These are phyloP conservation scores for Pythium coloratum DNA, from an alignment of 352 stramenopile genomes.

Conservation along the genomic window DNA sequence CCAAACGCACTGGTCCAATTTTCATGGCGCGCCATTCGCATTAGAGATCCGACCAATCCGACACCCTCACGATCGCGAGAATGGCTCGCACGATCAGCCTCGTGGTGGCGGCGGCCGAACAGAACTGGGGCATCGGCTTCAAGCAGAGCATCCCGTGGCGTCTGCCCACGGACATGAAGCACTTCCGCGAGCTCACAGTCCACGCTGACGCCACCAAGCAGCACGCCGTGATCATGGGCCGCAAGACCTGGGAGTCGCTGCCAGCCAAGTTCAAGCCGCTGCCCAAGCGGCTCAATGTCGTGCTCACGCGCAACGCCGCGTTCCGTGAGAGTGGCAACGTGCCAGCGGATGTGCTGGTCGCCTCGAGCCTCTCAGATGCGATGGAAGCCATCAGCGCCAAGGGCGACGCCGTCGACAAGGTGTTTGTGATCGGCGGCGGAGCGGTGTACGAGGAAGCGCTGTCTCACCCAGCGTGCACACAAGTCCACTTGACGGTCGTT, in stretches of 20 bases:
- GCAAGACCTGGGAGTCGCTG: conserved; percentile 99
- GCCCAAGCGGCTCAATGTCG: conserved; percentile 94
- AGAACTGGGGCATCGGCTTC: conserved; percentile 86
- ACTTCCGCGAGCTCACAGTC: conserved; percentile 95
- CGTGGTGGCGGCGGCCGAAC: conserved; percentile 87
- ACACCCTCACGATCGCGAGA: not conserved
- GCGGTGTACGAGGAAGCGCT: conserved; percentile 95
- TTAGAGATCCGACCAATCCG: not conserved
- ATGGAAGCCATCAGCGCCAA: conserved; percentile 78
- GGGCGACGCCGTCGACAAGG: conserved; percentile 79
- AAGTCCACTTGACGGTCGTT: conserved; percentile 92
- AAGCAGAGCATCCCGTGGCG: conserved; percentile 93
- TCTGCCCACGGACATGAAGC: conserved; percentile 94
- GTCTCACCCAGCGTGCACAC: conserved; percentile 70
- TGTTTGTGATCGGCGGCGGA: conserved; percentile 98
- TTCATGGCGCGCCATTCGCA: conserved; percentile 14
- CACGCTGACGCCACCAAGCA: conserved; percentile 33
- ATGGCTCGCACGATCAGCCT: conserved; percentile 49
- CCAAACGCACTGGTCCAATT: not conserved
- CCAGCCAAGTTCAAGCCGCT: conserved; percentile 95
- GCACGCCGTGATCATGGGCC: conserved; percentile 99
- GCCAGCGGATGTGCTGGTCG: conserved; percentile 84
- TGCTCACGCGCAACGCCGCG: conserved; percentile 88
- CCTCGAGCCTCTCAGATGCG: conserved; percentile 89
- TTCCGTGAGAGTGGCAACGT: conserved; percentile 45